Base-by-base conservation (phyloP, 2,329 filamentous ascomycete species). In the Aureobasidium musti region DNA sequence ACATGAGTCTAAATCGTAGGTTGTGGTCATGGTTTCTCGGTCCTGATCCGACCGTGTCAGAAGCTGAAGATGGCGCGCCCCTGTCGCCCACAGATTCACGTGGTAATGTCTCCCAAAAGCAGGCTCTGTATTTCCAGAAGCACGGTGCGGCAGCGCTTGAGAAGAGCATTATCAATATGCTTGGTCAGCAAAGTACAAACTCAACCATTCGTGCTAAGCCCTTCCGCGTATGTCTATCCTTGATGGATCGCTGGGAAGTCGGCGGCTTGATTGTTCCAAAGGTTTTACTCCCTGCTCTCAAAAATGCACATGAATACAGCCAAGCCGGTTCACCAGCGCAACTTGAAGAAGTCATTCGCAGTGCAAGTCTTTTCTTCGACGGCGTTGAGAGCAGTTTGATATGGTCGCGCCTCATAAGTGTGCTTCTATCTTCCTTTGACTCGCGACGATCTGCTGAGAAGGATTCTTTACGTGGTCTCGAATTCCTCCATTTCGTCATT, bases 161-260 rank as follows among this genome's bases (percentile, higher is more conserved):
- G 5, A 84, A 84, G 50, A 91, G 92, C 23, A 82, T 98, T 13
- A 80, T 96, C 19, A 84, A 86, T 54, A 90, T 96, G 87, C 89
- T 98, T 68, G 83, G 85, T 54, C 79, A 82, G 21, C 78, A 82
- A 49, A 80, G 81, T 50, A 76, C 73, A 5, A 81, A 82, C 65
- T 84, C 90, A 0, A 77, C 84, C 0, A 91, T 96, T 73, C 85
- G 88, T 75, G 91, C 92, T 23, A 88, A 88, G 45, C 94, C 95
- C 0, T 97, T 96, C 74, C 88, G 93, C 66, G 91, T 98, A 69
- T 96, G 92, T 73, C 84, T 98, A 2, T 97, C 96, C 19, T 82
- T 99, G 63, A 98, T 99, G 95, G 95, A 99, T 78, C 88, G 93
- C 67, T 98, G 92, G 93, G 95, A 99, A 76, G 94, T 99, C 70